phyloP scores from a whole-genome alignment of 176 grass and related monocot species.

The Carex pumila region DNA sequence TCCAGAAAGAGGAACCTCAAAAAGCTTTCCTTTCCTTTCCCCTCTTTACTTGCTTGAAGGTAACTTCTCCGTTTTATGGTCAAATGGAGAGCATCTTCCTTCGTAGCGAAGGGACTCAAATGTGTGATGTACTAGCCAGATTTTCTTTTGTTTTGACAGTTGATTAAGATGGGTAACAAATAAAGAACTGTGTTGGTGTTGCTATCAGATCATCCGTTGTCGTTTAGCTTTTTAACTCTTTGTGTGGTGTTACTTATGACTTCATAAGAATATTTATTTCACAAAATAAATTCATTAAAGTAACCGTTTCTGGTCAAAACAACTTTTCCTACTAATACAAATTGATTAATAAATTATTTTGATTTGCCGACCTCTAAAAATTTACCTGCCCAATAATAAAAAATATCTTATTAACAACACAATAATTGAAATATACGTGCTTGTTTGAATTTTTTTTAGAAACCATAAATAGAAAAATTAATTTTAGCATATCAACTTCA shows the following conservation, averaged over 20 bases:
- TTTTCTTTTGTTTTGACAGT: background rate
- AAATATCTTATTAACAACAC: background rate
- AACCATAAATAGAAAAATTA: too few species aligned
- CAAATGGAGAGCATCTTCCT: constrained; percentile 4
- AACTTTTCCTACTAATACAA: background rate
- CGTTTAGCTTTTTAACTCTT: background rate
- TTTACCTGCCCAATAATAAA: background rate
- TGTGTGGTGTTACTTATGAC: background rate
- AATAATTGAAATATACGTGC: too few species aligned
- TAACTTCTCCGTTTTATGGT: background rate
- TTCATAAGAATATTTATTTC: background rate
- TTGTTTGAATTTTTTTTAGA: too few species aligned
- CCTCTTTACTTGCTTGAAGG: background rate
- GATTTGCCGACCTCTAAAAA: background rate
- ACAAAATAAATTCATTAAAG: background rate
- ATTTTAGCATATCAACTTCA: too few species aligned
- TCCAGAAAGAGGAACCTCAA: background rate
- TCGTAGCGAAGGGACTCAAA: background rate
- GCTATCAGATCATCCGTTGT: background rate
- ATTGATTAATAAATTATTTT: background rate
- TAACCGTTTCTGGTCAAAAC: background rate
- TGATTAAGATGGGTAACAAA: background rate
- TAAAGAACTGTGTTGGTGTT: background rate
- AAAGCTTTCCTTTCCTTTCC: background rate
- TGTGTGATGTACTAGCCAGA: background rate